Evolutionary conservation across 2,329 filamentous ascomycete genomes (phyloP).

Genomic region (Stagonosporopsis rhizophila): DNA sequence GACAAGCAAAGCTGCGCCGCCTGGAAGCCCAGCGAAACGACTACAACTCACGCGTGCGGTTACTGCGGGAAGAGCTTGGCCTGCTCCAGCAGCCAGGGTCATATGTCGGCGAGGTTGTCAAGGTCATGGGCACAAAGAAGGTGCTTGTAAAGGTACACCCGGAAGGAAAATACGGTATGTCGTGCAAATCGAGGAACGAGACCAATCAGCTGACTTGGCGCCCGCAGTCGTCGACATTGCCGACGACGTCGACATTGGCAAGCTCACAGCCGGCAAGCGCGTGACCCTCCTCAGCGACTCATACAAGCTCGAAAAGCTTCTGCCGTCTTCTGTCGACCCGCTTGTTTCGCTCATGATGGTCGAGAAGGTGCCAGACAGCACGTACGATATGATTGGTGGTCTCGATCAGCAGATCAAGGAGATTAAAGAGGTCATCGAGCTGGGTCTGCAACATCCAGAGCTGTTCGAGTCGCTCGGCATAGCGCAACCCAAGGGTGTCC

Average conservation of each 20-base stretch:
- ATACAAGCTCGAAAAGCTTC: conserved; percentile 98
- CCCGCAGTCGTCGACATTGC: conserved; percentile 87
- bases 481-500: conserved; percentile 95
- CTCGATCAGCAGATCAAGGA: conserved; percentile 99
- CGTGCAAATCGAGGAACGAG: background rate
- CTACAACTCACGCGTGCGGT: conserved; percentile 96
- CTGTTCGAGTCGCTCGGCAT: conserved; percentile 99
- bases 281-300: conserved; percentile 96
- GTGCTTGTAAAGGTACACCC: conserved; percentile 98
- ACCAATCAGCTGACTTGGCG: conserved; percentile 6
- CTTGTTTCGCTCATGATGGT: conserved; percentile 99
- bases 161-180: conserved; percentile 97
- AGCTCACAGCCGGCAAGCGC: conserved; percentile 96
- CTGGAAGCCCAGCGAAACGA: conserved; percentile 98
- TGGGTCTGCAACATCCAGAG: conserved; percentile 97
- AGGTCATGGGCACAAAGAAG: conserved; percentile 99
- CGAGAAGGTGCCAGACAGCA: conserved; percentile 98
- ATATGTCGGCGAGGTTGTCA: conserved; percentile 99
- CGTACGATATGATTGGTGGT: conserved; percentile 99
- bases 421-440: conserved; percentile 99
- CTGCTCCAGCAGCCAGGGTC: conserved; percentile 96
- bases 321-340: conserved; percentile 96
- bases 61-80: conserved; percentile 93
- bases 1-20: conserved; percentile 91
- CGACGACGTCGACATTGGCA: conserved; percentile 90